Evolutionary conservation across 192 early-diverging fungal species (phyloP), one percentile per base, ranked within the genome.

Genomic region (Podila epigama): DNA sequence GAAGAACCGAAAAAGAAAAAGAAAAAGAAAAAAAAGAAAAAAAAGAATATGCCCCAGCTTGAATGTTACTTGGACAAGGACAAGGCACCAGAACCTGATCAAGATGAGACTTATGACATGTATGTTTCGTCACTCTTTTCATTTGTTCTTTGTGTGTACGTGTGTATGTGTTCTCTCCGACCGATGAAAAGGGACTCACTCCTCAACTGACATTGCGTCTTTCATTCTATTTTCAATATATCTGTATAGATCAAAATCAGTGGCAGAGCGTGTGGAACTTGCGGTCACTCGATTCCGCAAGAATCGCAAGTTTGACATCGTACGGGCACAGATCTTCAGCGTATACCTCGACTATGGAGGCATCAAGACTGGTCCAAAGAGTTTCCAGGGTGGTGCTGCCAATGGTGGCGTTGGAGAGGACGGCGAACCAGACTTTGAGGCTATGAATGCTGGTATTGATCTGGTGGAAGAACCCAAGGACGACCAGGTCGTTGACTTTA

Each of bases 321-420:
- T 63, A n/a, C 80, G 80, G 16, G 69, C 75, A 3, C 54, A 64
- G 51, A 83, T 89, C 40, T 69, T 89, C 59, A 73, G 79, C 16
- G 61, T 68, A 32, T 89, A 89, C 48, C 69, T 89, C 27, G 59
- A 63, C 16, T 87, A 83, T 64, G 87, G 87, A 10, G 87, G 87
- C 11, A 82, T 89, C 40, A 62, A 70, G 2, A 73, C 83, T 0
- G 84, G 85, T 2, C 87, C 65, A 16, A 89, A 87, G 36, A 69
- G 68, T 3, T 89, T 83, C 55, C 63, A 81, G 18, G 85, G 87
- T 12, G 70, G 75, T 0, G 68, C 61, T 9, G 53, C 60, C 13
- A 63, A 75, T 3, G 82, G 82, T 39, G 75, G 63, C 0, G 20
- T 48, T 2, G 75, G 64, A 16, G 78, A 75, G 1, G 65, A 75